These are phyloP conservation scores for Euphorbia tirucalli DNA, from an alignment of 345 rosid species.

Conservation along the genomic window DNA sequence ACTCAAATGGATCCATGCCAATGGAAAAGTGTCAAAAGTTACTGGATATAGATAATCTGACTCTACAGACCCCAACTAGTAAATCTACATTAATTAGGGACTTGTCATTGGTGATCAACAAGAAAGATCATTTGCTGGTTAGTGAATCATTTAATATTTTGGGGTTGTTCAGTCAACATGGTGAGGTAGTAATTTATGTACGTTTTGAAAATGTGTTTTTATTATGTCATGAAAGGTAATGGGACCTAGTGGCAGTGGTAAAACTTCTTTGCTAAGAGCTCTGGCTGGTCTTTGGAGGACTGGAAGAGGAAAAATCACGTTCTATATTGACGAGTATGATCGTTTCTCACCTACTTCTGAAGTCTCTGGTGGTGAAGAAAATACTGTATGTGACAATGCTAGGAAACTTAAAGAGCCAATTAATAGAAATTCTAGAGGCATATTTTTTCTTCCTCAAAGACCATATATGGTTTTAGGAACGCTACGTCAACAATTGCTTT, in stretches of 20 bases:
- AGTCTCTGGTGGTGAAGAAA: conserved; percentile 26
- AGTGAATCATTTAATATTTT: conserved; percentile 31
- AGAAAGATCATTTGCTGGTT: conserved; percentile 78
- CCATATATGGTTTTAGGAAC: conserved; percentile 98
- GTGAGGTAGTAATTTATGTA: conserved; percentile 15
- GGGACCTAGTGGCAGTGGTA: conserved; percentile 96
- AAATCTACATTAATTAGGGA: conserved; percentile 65
- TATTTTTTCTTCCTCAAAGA: conserved; percentile 91
- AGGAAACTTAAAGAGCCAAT: conserved; percentile 30
- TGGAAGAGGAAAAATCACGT: conserved; percentile 82
- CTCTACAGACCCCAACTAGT: conserved; percentile 73
- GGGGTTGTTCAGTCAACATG: conserved; percentile 19
- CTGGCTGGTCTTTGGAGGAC: conserved; percentile 91
- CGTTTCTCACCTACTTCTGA: conserved; percentile 25
- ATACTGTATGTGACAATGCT: conserved; percentile 9
- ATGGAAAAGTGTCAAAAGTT: conserved; percentile 35
- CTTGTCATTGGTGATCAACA: conserved; percentile 52
- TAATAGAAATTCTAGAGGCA: conserved; percentile 40
- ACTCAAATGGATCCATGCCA: conserved; percentile 53
- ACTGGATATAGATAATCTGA: conserved; percentile 62
- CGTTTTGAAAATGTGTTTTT: conserved; percentile 15
- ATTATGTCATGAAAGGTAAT: conserved; percentile 52
- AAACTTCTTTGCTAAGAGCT: conserved; percentile 90
- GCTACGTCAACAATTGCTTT: conserved; percentile 90
- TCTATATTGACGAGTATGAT: conserved; percentile 47